Evolutionary conservation across 1,139 yeast genomes (phyloP).

Genomic region (Yamadazyma blattariae): DNA sequence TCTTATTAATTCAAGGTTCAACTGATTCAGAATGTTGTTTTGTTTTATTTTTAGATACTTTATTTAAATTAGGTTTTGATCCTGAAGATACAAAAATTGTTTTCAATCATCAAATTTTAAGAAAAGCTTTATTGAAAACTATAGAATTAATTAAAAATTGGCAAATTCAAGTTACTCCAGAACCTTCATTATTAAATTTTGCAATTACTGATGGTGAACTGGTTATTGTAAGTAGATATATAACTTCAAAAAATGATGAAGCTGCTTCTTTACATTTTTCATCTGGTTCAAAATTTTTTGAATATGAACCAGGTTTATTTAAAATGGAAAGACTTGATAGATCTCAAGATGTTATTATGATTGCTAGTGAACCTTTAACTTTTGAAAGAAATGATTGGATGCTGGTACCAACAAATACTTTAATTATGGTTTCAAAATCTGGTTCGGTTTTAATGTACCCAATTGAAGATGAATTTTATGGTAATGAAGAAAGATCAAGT

Average conservation of each 20-base stretch:
- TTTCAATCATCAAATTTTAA: conserved; percentile 55
- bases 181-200: conserved; percentile 86
- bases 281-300: conserved; percentile 88
- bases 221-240: conserved; percentile 86
- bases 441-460: conserved; percentile 92
- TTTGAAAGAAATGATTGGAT: conserved; percentile 98
- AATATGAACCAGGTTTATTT: conserved; percentile 85
- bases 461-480: conserved; percentile 83
- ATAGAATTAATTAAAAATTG: conserved; percentile 74
- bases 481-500: conserved; percentile 69
- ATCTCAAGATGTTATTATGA: conserved; percentile 92
- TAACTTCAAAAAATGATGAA: conserved; percentile 86
- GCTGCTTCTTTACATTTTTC: conserved; percentile 96
- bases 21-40: conserved; percentile 96
- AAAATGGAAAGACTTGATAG: conserved; percentile 92
- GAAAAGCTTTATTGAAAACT: conserved; percentile 70
- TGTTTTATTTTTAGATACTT: conserved; percentile 79
- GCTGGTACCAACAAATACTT: conserved; percentile 90
- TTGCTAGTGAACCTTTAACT: conserved; percentile 94
- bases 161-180: conserved; percentile 45
- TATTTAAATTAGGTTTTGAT: conserved; percentile 72
- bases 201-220: conserved; percentile 93
- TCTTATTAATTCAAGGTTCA: conserved; percentile 81
- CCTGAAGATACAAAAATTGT: conserved; percentile 40
- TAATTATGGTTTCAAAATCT: conserved; percentile 69